Percentiles rank a stretch among this genome's conserved stretches.
These are phyloP conservation scores for Cordyceps fumosorosea DNA, from an alignment of 2,329 filamentous ascomycete species.

Conservation along the genomic window DNA sequence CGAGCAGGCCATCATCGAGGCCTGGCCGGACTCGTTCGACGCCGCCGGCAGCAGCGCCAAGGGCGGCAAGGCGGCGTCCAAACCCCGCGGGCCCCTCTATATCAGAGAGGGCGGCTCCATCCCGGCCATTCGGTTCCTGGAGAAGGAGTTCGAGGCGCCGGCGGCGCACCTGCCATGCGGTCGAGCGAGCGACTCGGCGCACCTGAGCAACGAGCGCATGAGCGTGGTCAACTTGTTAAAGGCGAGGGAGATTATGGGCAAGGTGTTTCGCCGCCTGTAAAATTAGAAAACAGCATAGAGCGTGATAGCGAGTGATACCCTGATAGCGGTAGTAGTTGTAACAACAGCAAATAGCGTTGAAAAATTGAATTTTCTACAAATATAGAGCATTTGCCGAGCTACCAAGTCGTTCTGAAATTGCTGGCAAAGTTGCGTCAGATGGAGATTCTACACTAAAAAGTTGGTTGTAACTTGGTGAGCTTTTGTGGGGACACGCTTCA, in stretches of 20 bases:
- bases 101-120: constrained; percentile 96
- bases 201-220: constrained; percentile 92
- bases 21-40: constrained; percentile 61
- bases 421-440: too few species aligned
- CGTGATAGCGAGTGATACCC: constrained; percentile 6
- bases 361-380: not conserved
- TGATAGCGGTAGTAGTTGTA: not conserved
- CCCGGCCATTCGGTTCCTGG: constrained; percentile 85
- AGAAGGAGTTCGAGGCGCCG: constrained; percentile 87
- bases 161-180: constrained; percentile 92
- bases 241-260: constrained; percentile 83
- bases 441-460: too few species aligned
- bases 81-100: constrained; percentile 66
- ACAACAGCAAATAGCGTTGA: not conserved
- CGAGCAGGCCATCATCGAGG: constrained; percentile 73
- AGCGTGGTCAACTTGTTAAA: constrained; percentile 82
- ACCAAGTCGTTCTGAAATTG: too few species aligned
- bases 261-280: constrained; percentile 68
- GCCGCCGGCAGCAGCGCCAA: constrained; percentile 10
- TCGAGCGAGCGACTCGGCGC: constrained; percentile 87
- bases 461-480: not conserved
- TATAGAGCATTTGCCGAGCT: not conserved
- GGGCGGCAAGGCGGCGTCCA: constrained; percentile 17
- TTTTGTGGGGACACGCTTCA: not conserved
- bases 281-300: not conserved